Base-by-base conservation (phyloP, 1,284 basidiomycete genomes). In the Tilletia caries region DNA sequence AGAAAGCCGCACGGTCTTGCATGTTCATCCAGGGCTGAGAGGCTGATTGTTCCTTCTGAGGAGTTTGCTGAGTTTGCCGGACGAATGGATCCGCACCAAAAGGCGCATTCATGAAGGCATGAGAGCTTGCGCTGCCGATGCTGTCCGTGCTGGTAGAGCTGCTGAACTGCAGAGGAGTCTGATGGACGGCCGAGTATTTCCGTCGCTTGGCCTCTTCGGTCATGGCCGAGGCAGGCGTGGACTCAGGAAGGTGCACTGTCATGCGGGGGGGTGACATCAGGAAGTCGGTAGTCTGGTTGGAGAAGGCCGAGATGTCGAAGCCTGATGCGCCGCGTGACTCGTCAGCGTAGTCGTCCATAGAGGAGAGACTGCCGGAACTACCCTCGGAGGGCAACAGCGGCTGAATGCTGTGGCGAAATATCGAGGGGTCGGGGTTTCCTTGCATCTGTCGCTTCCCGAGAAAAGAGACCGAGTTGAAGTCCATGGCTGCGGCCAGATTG, bases 211-310 rank as follows among this genome's bases (percentile, higher is more conserved):
- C 71, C 27, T 79, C 77, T 18, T 79, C 76, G 1, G 64, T 37
- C 13, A 70, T 64, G 29, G 67, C 65, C 20, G 67, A 64, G 0
- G 70, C 67, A 1, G 73, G 68, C 34, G 64, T 72, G 64, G 65
- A 34, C 66, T 69, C 68, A 27, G 68, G 68, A 33, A 25, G 41
- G 34, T 58, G 54, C 25, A 79, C 76, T 1, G 77, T 79, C 32
- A 78, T 70, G 33, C 78, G 73, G 12, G 78, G 78, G 1, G 78
- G 78, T n/a, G 78, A 79, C 69, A 79, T 75, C 54, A 79, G 76
- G 67, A 74, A 78, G 20, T 76, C 77, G 46, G 69, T 67, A 29
- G 65, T 34, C 27, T 33, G 75, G 48, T 66, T 66, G 37, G 54
- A 64, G 52, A 64, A 60, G 20, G 67, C 65, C 0, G 68, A 27